Evolutionary conservation across 139 green algal genomes (phyloP).

Genomic region (Dunaliella sp.): DNA sequence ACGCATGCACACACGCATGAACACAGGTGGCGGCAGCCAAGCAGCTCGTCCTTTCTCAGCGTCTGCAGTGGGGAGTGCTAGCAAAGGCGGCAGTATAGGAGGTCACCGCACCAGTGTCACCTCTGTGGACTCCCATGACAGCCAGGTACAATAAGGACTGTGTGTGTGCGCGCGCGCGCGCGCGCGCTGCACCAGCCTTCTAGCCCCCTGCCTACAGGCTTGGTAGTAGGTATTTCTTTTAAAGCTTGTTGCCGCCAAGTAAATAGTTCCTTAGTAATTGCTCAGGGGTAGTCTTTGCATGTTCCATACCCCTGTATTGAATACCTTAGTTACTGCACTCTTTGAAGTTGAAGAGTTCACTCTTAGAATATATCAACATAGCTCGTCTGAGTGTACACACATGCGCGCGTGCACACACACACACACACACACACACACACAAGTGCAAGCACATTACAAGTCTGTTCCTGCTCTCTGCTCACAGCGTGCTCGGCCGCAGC

Average conservation of each 20-base stretch:
- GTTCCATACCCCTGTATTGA: background rate
- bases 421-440: background rate
- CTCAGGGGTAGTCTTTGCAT: background rate
- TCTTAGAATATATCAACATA: background rate
- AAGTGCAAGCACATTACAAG: background rate
- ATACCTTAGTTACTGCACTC: too few relatives aligned
- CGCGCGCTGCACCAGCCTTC: too few relatives aligned
- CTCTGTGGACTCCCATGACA: background rate
- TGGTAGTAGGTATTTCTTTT: too few relatives aligned
- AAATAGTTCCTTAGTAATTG: background rate
- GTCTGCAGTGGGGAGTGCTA: background rate
- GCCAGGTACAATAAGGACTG: background rate
- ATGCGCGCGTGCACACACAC: background rate
- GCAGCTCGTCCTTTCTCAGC: background rate
- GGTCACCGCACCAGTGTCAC: too few relatives aligned
- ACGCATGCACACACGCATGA: background rate
- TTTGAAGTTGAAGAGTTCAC: too few relatives aligned
- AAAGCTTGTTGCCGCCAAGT: background rate
- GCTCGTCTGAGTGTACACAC: background rate
- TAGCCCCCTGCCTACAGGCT: too few relatives aligned
- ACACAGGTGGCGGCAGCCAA: background rate
- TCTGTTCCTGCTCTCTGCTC: background rate
- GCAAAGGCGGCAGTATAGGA: background rate
- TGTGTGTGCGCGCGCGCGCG: too few relatives aligned
- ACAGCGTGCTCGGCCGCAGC: background rate